These are phyloP conservation scores for Sequoia sempervirens DNA, from an alignment of 75 land plant genomes.

Conservation along the genomic window DNA sequence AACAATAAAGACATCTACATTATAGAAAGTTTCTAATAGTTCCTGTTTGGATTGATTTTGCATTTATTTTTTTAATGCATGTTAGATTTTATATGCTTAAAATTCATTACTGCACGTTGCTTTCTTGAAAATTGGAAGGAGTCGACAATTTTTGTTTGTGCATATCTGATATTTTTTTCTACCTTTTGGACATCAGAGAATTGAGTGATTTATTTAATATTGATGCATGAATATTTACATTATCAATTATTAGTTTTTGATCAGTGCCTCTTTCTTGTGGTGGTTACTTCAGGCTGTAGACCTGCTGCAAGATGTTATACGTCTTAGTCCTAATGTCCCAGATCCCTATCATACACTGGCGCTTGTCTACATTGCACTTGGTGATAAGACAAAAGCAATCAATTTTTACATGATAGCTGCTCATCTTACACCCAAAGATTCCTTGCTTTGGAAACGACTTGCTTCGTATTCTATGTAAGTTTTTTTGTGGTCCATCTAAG, in stretches of 20 bases:
- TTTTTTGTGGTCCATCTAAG: background rate
- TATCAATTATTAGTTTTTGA: background rate
- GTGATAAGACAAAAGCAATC: slow-evolving; percentile 59
- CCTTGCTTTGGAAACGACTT: slow-evolving; percentile 77
- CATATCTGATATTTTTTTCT: background rate
- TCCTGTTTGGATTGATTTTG: background rate
- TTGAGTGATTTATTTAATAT: slow-evolving; percentile 2
- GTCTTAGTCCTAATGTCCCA: slow-evolving; percentile 69
- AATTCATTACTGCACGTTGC: background rate
- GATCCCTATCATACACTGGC: slow-evolving; percentile 87
- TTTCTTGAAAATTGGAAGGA: background rate
- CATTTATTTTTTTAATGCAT: background rate
- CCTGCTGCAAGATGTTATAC: slow-evolving; percentile 65
- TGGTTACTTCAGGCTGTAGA: slow-evolving; percentile 51
- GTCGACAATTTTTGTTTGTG: background rate
- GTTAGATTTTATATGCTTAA: background rate
- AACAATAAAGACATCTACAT: background rate
- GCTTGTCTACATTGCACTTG: slow-evolving; percentile 52
- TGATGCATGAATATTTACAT: background rate
- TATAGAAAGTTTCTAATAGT: background rate
- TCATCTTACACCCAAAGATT: slow-evolving; percentile 65
- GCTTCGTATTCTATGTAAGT: slow-evolving; percentile 71
- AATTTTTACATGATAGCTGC: slow-evolving; percentile 89
- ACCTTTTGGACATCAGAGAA: background rate
- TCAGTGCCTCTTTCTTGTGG: background rate